Evolutionary conservation across 352 stramenopile species (phyloP), one percentile per base, ranked within the genome.

Genomic region (Pythium phragmiticola): DNA sequence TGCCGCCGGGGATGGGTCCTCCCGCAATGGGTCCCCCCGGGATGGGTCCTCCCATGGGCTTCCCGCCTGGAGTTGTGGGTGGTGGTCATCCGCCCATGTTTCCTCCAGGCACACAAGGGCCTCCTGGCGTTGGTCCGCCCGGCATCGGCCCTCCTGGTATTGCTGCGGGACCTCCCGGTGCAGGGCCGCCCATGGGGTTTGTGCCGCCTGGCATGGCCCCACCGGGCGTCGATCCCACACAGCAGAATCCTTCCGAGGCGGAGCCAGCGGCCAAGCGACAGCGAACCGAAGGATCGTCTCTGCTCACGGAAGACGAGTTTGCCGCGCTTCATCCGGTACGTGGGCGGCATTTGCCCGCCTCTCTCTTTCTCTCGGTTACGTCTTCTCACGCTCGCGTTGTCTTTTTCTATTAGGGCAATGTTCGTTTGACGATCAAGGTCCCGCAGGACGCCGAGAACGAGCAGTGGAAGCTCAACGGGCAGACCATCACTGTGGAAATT

Each of bases 381-480:
- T 45, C 5, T 43, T 41, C 17, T 60, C 33, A 70, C 53, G 26
- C 23, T n/a, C 16, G 46, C 47, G 19, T 76, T 66, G 12, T 55
- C 34, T 65, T 47, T 23, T 61, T 51, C 23, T 58, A 30, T 26
- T 47, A 94, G 85, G 85, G 82, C 49, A 70, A 70, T 42, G 80
- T 94, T 4, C 78, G 76, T 12, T 66, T 97, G 49, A 41, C 71
- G 41, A 71, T 97, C 48, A 88, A 87, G 42, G 76, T 98, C 36
- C 93, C 95, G 11, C 78, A 91, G 49, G 94, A 98, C 34, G 66
- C 86, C 1, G 81, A 96, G 14, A 96, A 97, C 57, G 68, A 89
- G 16, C 80, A 92, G 52, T 98, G 92, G 92, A 97, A 97, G 65
- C 84, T 99, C 33, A 87, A 93, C 37, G 96, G 95, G 2, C 95